Percentiles rank a stretch among this genome's conserved stretches.
These are phyloP conservation scores for Thalassiosira hispida DNA, from an alignment of 352 stramenopile species.

Conservation along the genomic window DNA sequence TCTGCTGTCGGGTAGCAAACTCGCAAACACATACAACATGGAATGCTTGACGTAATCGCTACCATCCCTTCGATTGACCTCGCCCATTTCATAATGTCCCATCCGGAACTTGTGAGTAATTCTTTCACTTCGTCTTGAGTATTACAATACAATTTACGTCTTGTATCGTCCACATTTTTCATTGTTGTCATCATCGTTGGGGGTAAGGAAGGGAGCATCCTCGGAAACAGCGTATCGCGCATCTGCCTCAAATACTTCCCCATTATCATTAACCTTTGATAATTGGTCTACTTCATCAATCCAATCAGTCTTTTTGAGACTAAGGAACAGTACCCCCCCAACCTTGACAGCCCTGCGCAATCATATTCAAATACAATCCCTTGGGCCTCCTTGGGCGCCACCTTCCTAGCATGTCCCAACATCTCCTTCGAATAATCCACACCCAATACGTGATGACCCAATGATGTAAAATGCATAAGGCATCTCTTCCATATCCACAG, in stretches of 20 bases:
- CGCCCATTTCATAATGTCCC: constrained; percentile 36
- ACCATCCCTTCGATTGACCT: constrained; percentile 11
- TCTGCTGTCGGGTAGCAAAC: constrained; percentile 28
- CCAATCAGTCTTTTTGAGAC: too few relatives aligned
- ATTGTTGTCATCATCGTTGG: background rate
- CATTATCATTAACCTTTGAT: background rate
- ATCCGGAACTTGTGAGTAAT: constrained; percentile 14
- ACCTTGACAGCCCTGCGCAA: constrained; percentile 22
- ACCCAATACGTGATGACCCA: constrained; percentile 31
- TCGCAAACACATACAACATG: constrained; percentile 36
- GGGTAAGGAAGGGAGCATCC: background rate
- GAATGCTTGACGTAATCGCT: constrained; percentile 31
- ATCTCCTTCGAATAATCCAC: constrained; percentile 33
- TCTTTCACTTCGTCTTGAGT: constrained; percentile 21
- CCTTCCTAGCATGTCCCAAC: constrained; percentile 19
- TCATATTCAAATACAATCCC: background rate
- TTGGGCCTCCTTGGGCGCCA: constrained; percentile 27
- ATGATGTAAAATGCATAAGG: constrained; percentile 20
- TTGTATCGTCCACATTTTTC: constrained; percentile 5
- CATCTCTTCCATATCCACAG: constrained; percentile 35
- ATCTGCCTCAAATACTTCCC: constrained; percentile 27
- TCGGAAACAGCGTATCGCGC: constrained; percentile 3
- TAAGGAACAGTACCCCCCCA: constrained; percentile 37
- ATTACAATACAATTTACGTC: constrained; percentile 42
- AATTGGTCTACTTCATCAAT: background rate